Evolutionary conservation across 306 rosid genomes (phyloP).

Genomic region (Cicer arietinum): DNA sequence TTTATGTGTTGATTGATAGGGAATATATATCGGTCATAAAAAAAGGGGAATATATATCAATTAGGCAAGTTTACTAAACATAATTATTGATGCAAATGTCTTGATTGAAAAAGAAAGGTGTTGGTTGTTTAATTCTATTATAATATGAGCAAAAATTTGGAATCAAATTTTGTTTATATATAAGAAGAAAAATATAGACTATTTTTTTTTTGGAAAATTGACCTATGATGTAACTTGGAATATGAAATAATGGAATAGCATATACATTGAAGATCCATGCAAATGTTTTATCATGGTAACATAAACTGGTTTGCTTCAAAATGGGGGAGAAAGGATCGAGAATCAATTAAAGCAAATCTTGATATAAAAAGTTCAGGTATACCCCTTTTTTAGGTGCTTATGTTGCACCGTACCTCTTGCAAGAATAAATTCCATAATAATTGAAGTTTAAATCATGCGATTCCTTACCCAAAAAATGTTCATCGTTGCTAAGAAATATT

Average conservation of each 20-base stretch:
- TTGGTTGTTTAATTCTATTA: not conserved
- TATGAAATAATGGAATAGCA: slow-evolving; percentile 31
- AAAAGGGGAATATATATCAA: slow-evolving; percentile 16
- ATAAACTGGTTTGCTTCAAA: slow-evolving; percentile 11
- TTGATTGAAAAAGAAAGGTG: slow-evolving; percentile 20
- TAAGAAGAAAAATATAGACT: not conserved
- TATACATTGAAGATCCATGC: slow-evolving; percentile 4
- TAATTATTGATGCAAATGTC: not conserved
- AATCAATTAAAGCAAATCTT: slow-evolving; percentile 4
- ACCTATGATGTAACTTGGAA: slow-evolving; percentile 26
- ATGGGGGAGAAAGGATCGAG: slow-evolving; percentile 4
- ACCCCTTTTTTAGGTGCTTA: not conserved
- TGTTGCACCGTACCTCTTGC: not conserved
- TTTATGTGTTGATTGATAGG: slow-evolving; percentile 7
- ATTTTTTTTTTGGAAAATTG: slow-evolving; percentile 10
- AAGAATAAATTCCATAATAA: slow-evolving; percentile 17
- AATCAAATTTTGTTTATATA: not conserved
- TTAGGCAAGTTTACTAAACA: slow-evolving; percentile 10
- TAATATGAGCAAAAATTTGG: not conserved
- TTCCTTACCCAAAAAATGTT: not conserved
- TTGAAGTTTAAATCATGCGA: not conserved
- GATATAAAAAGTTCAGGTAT: not conserved
- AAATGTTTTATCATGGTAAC: slow-evolving; percentile 11
- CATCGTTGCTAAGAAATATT: not conserved
- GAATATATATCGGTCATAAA: slow-evolving; percentile 8